Percentiles rank a stretch among this genome's conserved stretches.
Evolutionary conservation across 2,329 filamentous ascomycete genomes (phyloP).

Genomic region (Aspergillus novofumigatus): DNA sequence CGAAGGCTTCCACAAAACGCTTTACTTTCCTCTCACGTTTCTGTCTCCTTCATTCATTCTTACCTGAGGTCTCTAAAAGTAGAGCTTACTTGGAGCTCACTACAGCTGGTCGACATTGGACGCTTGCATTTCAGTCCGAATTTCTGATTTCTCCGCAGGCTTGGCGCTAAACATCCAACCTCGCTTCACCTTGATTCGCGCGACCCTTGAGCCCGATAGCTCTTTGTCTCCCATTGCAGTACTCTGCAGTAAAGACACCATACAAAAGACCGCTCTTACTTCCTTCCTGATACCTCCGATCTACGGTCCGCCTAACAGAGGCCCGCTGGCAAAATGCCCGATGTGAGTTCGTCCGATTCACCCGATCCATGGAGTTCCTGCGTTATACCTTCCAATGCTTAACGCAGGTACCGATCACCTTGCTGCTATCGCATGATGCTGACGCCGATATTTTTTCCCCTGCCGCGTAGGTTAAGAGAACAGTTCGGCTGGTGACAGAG

Average conservation of each 20-base stretch:
- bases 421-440: constrained; percentile 18
- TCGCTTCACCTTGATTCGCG: constrained; percentile 12
- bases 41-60: not conserved
- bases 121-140: constrained; percentile 1
- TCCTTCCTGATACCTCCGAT: constrained; percentile 1
- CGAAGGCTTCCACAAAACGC: not conserved
- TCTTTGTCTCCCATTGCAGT: constrained; percentile 1
- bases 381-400: constrained; percentile 1
- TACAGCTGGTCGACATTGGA: not conserved
- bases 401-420: constrained; percentile 1
- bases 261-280: not conserved
- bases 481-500: constrained; percentile 88
- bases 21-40: not conserved
- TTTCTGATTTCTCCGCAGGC: constrained; percentile 1
- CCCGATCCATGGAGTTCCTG: not conserved
- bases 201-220: constrained; percentile 7
- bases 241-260: not conserved
- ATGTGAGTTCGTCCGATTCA: constrained; percentile 23
- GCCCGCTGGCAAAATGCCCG: constrained; percentile 28
- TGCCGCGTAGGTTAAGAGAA: constrained; percentile 64
- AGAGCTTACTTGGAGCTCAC: not conserved
- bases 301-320: constrained; percentile 1
- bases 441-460: constrained; percentile 7
- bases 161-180: constrained; percentile 7
- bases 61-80: not conserved